Evolutionary conservation across 2,329 filamentous ascomycete species (phyloP).

Genomic region (Lachnellula occidentalis): DNA sequence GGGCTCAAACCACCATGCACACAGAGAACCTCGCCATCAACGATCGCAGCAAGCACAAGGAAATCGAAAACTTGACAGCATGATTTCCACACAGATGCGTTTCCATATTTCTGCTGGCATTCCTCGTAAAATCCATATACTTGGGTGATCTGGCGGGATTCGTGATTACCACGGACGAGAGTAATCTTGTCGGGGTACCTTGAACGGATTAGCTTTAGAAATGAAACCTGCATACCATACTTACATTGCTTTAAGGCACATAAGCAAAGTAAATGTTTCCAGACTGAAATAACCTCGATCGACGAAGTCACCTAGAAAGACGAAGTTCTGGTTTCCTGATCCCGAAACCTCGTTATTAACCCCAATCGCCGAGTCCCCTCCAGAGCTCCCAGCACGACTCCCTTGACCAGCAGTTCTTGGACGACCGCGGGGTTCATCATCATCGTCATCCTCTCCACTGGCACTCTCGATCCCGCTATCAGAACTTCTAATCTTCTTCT

Average conservation of each 20-base stretch:
- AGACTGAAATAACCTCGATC: slow-evolving; percentile 70
- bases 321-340: slow-evolving; percentile 61
- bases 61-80: slow-evolving; percentile 77
- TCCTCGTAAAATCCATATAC: slow-evolving; percentile 78
- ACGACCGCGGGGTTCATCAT: slow-evolving; percentile 46
- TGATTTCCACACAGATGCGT: slow-evolving; percentile 73
- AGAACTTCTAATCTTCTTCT: slow-evolving; percentile 73
- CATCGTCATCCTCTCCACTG: slow-evolving; percentile 44
- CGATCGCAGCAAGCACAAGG: slow-evolving; percentile 66
- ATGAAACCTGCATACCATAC: slow-evolving; percentile 17
- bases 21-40: slow-evolving; percentile 69
- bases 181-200: slow-evolving; percentile 69
- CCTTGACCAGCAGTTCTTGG: slow-evolving; percentile 36
- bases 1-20: slow-evolving; percentile 68
- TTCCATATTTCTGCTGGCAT: slow-evolving; percentile 71
- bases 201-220: slow-evolving; percentile 12
- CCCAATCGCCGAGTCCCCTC: slow-evolving; percentile 33
- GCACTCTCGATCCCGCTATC: slow-evolving; percentile 44
- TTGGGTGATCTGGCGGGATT: slow-evolving; percentile 72
- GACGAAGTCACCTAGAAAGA: slow-evolving; percentile 69
- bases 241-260: slow-evolving; percentile 68
- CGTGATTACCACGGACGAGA: slow-evolving; percentile 68
- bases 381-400: slow-evolving; percentile 37
- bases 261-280: slow-evolving; percentile 66
- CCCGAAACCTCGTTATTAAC: slow-evolving; percentile 36